Conservation (phyloP, 2,329 filamentous ascomycete genomes). For the Colletotrichum gloeosporioides region DNA sequence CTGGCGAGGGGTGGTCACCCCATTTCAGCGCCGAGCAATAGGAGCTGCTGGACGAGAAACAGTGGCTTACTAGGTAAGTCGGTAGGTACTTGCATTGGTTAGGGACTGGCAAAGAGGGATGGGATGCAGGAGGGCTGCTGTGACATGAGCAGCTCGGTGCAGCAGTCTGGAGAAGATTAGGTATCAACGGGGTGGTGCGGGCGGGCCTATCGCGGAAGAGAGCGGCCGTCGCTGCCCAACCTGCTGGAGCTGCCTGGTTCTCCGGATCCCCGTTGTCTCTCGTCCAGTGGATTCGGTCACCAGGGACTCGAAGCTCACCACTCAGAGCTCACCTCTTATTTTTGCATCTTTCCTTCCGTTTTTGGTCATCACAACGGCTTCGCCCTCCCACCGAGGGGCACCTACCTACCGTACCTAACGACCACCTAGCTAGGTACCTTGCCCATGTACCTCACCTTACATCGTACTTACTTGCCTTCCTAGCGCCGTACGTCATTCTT, state of each 20-base stretch:
- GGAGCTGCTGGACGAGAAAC: constrained; percentile 14
- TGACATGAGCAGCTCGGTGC: not conserved
- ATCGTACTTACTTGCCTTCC: not conserved
- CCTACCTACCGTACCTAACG: not conserved
- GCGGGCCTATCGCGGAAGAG: constrained; percentile 11
- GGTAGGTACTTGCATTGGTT: not conserved
- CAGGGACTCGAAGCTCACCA: constrained; percentile 7
- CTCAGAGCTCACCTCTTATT: constrained; percentile 11
- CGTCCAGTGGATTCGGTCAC: constrained; percentile 13
- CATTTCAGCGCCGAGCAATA: constrained; percentile 11
- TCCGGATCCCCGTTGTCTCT: not conserved
- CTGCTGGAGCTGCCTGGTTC: constrained; percentile 3
- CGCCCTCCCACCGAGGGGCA: not conserved
- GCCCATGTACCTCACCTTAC: not conserved
- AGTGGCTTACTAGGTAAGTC: constrained; percentile 14
- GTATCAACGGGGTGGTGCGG: constrained; percentile 2
- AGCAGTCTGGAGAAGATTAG: not conserved
- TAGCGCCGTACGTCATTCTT: constrained; percentile 2
- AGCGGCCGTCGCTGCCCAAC: constrained; percentile 25
- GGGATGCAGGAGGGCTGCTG: constrained; percentile 6
- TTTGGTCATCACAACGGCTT: constrained; percentile 16
- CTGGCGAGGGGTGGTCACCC: constrained; percentile 5
- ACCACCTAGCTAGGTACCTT: not conserved
- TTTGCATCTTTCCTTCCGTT: constrained; percentile 17
- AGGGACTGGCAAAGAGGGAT: not conserved